A percentile compares a stretch with the other conserved stretches of the same genome.
Conservation (phyloP, 331 rosid species). For the Malus hybrid region DNA sequence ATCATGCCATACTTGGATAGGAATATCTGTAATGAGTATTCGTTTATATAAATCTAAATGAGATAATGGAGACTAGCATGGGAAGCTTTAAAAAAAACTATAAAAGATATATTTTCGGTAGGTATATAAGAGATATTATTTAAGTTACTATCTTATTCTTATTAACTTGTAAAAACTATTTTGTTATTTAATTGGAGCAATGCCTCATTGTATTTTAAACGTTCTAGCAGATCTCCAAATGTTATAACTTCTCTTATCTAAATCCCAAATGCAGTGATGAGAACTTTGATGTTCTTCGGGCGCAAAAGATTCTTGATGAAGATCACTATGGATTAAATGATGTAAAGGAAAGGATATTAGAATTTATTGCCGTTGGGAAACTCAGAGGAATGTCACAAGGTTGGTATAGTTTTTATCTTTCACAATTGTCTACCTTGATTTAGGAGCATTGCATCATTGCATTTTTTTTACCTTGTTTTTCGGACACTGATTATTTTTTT, state of each 20-base stretch:
- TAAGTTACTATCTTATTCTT: background rate
- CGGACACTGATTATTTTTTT: background rate
- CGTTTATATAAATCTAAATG: background rate
- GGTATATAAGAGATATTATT: background rate
- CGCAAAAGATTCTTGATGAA: conserved; percentile 91
- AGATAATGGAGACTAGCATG: background rate
- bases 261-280: conserved; percentile 62
- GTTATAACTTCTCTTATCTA: background rate
- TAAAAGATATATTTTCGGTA: background rate
- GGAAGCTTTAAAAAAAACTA: background rate
- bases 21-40: background rate
- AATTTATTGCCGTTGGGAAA: conserved; percentile 97
- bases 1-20: background rate
- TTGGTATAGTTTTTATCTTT: conserved; percentile 21
- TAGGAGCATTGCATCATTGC: background rate
- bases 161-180: background rate
- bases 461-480: background rate
- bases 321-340: conserved; percentile 96
- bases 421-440: background rate
- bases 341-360: conserved; percentile 95
- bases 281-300: conserved; percentile 86
- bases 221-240: background rate
- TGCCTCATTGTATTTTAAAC: background rate
- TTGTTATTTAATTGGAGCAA: background rate
- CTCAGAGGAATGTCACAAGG: conserved; percentile 97